A percentile compares a stretch with the other conserved stretches of the same genome.
Evolutionary conservation across 1,139 yeast genomes (phyloP).

Genomic region (Magnusiomyces tetraspermus): DNA sequence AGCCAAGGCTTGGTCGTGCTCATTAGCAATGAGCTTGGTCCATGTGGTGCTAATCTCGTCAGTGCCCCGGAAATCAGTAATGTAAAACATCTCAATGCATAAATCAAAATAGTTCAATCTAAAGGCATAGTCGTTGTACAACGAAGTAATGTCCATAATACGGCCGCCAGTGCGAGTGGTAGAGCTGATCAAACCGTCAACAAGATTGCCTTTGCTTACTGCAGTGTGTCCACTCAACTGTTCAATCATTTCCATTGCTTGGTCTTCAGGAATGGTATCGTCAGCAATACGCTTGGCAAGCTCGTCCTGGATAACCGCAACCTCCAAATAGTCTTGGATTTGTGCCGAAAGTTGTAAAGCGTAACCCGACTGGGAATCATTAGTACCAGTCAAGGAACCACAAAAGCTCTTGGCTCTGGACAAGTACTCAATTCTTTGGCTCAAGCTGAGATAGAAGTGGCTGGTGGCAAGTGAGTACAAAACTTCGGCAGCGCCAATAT

Average conservation of each 20-base stretch:
- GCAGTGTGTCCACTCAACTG: constrained; percentile 32
- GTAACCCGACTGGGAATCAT: constrained; percentile 49
- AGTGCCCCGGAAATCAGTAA: constrained; percentile 50
- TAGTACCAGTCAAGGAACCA: constrained; percentile 74
- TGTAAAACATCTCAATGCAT: constrained; percentile 66
- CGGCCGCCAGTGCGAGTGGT: constrained; percentile 37
- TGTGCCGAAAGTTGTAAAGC: constrained; percentile 60
- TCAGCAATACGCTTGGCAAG: constrained; percentile 47
- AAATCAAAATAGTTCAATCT: constrained; percentile 82
- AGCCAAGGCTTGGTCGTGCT: constrained; percentile 23
- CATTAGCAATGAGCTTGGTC: constrained; percentile 28
- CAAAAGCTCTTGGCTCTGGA: constrained; percentile 93
- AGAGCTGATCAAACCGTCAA: not conserved
- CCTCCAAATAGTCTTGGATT: constrained; percentile 75
- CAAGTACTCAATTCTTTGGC: constrained; percentile 74
- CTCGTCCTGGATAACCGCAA: constrained; percentile 84
- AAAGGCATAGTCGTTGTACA: constrained; percentile 79
- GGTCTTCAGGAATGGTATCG: constrained; percentile 45
- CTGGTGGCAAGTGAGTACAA: constrained; percentile 66
- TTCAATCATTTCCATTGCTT: constrained; percentile 37
- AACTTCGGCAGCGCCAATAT: constrained; percentile 74
- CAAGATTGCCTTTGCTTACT: not conserved
- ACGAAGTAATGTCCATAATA: constrained; percentile 62
- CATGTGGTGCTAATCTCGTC: constrained; percentile 34
- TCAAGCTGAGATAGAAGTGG: constrained; percentile 50